A percentile compares a stretch with the other conserved stretches of the same genome.
Evolutionary conservation across 495 filamentous ascomycete species (phyloP).

Genomic region (Neurospora tetrasperma): DNA sequence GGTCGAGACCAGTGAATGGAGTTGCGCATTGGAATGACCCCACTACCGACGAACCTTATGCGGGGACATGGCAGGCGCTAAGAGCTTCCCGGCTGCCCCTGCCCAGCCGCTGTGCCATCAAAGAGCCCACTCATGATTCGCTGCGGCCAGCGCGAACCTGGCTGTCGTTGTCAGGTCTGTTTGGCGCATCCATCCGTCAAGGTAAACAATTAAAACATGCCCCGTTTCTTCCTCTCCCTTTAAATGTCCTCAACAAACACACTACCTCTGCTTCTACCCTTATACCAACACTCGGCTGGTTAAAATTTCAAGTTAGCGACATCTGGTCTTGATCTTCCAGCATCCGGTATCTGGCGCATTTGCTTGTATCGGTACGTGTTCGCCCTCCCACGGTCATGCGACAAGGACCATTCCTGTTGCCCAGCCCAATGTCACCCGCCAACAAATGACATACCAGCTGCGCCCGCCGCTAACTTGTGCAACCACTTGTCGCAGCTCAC

Average conservation of each 20-base stretch:
- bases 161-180: not conserved
- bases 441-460: slow-evolving; percentile 8
- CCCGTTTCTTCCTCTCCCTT: not conserved
- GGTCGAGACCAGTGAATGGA: not conserved
- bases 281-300: not conserved
- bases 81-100: slow-evolving; percentile 3
- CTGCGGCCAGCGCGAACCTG: slow-evolving; percentile 13
- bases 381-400: slow-evolving; percentile 7
- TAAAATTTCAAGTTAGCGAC: not conserved
- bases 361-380: slow-evolving; percentile 5
- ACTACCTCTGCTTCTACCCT: not conserved
- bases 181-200: not conserved
- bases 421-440: slow-evolving; percentile 19
- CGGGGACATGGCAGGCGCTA: not conserved
- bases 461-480: not conserved
- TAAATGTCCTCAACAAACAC: not conserved
- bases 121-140: not conserved
- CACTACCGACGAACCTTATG: not conserved
- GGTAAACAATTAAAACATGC: not conserved
- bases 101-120: slow-evolving; percentile 4
- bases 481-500: slow-evolving; percentile 12
- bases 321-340: not conserved
- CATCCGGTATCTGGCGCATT: slow-evolving; percentile 3
- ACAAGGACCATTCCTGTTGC: slow-evolving; percentile 4
- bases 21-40: not conserved